These are phyloP conservation scores for Olyra latifolia DNA, from an alignment of 176 grass and related monocot species.

Conservation along the genomic window DNA sequence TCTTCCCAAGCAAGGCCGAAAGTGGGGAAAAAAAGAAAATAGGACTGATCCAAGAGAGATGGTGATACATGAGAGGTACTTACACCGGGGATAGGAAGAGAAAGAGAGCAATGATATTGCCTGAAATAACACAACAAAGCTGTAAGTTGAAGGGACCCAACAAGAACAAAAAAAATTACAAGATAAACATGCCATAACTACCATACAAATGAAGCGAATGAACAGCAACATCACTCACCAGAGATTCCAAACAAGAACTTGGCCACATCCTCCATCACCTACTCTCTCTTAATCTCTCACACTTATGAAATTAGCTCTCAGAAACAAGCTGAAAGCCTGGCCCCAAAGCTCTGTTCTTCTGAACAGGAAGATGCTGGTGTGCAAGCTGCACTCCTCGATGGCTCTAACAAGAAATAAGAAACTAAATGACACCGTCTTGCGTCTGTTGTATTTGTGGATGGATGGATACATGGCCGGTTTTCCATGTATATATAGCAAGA, in stretches of 20 bases:
- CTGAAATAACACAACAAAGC: conserved; percentile 27
- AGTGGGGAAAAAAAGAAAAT: neutral
- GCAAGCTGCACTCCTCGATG: neutral
- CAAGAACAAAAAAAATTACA: neutral
- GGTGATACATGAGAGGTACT: conserved; percentile 8
- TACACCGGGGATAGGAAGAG: conserved; percentile 79
- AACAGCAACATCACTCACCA: conserved; percentile 25
- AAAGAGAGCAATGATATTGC: conserved; percentile 72
- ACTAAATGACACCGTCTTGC: neutral
- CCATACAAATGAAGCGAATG: neutral
- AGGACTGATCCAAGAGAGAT: neutral
- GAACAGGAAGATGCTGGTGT: neutral
- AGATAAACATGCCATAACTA: neutral
- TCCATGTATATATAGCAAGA: conserved; percentile 35
- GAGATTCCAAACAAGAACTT: conserved; percentile 70
- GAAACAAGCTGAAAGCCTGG: neutral
- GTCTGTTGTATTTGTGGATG: conserved; percentile 4
- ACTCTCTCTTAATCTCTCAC: neutral
- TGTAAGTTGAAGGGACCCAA: conserved; percentile 7
- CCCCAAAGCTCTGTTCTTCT: neutral
- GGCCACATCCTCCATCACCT: conserved; percentile 48
- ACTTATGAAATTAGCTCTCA: neutral
- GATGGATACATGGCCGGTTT: neutral
- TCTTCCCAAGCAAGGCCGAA: too few species aligned
- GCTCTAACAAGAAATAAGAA: neutral